A percentile compares a stretch with the other conserved stretches of the same genome.
These are phyloP conservation scores for Candida oleophila DNA, from an alignment of 805 yeast species.

Conservation along the genomic window DNA sequence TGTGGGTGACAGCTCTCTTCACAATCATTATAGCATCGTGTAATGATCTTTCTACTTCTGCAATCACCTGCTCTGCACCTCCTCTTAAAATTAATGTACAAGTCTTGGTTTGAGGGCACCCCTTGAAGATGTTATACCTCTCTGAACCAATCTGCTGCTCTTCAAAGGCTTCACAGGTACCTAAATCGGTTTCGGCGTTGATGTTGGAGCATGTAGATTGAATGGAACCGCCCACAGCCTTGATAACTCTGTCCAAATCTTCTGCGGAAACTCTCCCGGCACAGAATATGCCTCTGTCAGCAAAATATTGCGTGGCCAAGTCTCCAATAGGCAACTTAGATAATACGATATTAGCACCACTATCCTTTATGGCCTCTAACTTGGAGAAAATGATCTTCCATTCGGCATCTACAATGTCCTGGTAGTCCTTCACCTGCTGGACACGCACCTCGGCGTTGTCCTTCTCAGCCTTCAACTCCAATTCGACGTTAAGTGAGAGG, in stretches of 20 bases:
- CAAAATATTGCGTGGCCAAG: conserved; percentile 97
- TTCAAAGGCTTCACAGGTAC: conserved; percentile 82
- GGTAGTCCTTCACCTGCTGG: conserved; percentile 90
- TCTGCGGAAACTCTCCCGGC: conserved; percentile 92
- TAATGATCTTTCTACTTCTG: conserved; percentile 95
- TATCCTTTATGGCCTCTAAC: conserved; percentile 72
- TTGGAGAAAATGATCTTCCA: conserved; percentile 92
- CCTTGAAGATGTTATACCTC: conserved; percentile 88
- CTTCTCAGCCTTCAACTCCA: conserved; percentile 96
- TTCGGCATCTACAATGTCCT: conserved; percentile 97
- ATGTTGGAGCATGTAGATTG: conserved; percentile 77
- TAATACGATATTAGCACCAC: conserved; percentile 91
- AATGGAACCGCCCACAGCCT: conserved; percentile 90
- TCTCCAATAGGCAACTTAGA: conserved; percentile 97
- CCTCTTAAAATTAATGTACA: conserved; percentile 94
- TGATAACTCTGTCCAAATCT: conserved; percentile 88
- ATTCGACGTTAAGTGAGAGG: conserved; percentile 82
- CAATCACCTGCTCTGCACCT: conserved; percentile 97
- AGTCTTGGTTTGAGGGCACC: conserved; percentile 89
- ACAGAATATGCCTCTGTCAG: conserved; percentile 93
- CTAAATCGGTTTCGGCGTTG: conserved; percentile 60
- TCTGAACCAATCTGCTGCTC: conserved; percentile 96
- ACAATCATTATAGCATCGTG: conserved; percentile 99
- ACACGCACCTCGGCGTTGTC: conserved; percentile 98
- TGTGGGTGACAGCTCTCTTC: conserved; percentile 87